These are phyloP conservation scores for Hortiboletus rubellus DNA, from an alignment of 1,284 basidiomycete genomes.

Conservation along the genomic window DNA sequence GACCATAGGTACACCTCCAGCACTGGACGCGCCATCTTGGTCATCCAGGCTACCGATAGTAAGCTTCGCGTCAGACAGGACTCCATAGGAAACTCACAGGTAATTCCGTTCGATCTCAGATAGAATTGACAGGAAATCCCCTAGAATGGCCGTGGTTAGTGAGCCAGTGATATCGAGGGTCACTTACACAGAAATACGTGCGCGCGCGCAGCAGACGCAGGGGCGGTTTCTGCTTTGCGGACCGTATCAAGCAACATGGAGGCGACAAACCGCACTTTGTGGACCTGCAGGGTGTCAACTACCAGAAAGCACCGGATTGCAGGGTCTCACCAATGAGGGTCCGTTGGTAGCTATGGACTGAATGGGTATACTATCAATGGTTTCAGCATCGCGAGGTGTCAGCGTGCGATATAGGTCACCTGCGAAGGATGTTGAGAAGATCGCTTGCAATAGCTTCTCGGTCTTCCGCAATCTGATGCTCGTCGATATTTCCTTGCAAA, in stretches of 20 bases:
- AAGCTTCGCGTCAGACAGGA: constrained; percentile 13
- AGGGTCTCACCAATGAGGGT: constrained; percentile 60
- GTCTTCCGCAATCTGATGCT: constrained; percentile 65
- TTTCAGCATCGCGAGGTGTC: constrained; percentile 1
- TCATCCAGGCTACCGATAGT: constrained; percentile 60
- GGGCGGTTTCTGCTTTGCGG: constrained; percentile 72
- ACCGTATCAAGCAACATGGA: constrained; percentile 86
- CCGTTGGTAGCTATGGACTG: constrained; percentile 90
- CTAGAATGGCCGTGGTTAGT: constrained; percentile 39
- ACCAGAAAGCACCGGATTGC: neutral
- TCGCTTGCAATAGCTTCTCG: constrained; percentile 77
- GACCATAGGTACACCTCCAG: constrained; percentile 51
- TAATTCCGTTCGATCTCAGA: constrained; percentile 88
- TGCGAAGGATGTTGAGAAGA: constrained; percentile 79
- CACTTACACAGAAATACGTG: constrained; percentile 75
- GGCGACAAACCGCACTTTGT: constrained; percentile 88
- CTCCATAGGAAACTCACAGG: constrained; percentile 50
- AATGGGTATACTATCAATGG: constrained; percentile 71
- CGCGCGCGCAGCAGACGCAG: constrained; percentile 72
- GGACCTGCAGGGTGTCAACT: constrained; percentile 49
- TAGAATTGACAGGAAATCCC: constrained; percentile 87
- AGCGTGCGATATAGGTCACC: constrained; percentile 38
- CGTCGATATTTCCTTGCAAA: constrained; percentile 64
- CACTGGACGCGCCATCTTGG: constrained; percentile 59
- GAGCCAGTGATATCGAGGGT: neutral